Conservation (phyloP, 495 filamentous ascomycete genomes). For the Aspergillus homomorphus region DNA sequence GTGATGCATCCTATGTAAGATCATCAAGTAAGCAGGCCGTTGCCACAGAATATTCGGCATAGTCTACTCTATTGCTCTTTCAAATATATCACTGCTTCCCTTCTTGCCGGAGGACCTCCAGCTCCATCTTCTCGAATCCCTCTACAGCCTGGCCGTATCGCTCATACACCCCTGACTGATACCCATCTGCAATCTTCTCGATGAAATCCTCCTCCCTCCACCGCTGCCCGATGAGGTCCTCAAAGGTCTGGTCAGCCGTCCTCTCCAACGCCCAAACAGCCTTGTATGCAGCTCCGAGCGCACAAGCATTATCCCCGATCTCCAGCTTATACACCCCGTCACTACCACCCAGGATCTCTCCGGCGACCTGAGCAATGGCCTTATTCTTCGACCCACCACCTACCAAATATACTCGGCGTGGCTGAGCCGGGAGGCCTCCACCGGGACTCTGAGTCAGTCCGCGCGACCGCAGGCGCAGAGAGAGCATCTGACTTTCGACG, state of each 20-base stretch:
- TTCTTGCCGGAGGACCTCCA: constrained; percentile 52
- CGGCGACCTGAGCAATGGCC: constrained; percentile 76
- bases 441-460: constrained; percentile 63
- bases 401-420: constrained; percentile 86
- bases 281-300: constrained; percentile 93
- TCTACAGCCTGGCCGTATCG: constrained; percentile 71
- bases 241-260: constrained; percentile 68
- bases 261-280: constrained; percentile 88
- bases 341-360: constrained; percentile 79
- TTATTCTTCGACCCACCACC: constrained; percentile 86
- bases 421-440: constrained; percentile 68
- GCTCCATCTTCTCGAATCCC: constrained; percentile 80
- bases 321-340: constrained; percentile 92
- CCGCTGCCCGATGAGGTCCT: constrained; percentile 73
- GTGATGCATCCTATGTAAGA: background rate
- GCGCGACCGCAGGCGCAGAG: constrained; percentile 77
- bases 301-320: constrained; percentile 94
- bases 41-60: no score
- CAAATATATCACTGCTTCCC: background rate
- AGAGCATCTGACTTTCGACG: constrained; percentile 90
- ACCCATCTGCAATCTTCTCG: constrained; percentile 78
- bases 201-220: constrained; percentile 86
- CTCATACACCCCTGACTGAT: constrained; percentile 67
- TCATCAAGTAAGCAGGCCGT: no score
- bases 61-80: background rate